Evolutionary conservation across 1,284 basidiomycete species (phyloP), one percentile per base, ranked within the genome.

Genomic region (Calocybe gambosa): DNA sequence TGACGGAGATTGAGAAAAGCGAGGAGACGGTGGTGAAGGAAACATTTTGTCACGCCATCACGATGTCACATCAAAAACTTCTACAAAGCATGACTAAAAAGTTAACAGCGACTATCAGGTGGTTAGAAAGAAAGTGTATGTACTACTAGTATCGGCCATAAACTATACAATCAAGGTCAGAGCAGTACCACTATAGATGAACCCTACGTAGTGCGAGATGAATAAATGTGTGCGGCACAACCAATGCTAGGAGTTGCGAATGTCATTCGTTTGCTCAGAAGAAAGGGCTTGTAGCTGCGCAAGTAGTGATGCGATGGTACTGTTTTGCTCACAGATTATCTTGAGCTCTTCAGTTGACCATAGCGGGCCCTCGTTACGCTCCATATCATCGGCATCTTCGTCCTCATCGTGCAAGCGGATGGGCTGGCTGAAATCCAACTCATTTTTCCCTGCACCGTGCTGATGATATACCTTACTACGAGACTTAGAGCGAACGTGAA

Each of bases 271-370:
- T 47, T 62, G 58, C 41, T 68, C 73, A 35, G 68, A 66, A 34
- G 67, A 56, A 7, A 68, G 65, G 20, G 73, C 67, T 58, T 77
- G 69, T 25, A 82, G 56, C 51, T 75, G 69, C 42, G 78, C 74
- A 26, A 85, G 66, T 42, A 86, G 73, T 34, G 74, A 64, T 10
- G 78, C 67, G 33, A 87, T 80, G 16, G 78, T 73, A 58, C 85
- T 85, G 51, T 86, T 87, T 59, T 87, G 84, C 50, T 74, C 73
- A 58, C 84, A 87, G 39, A 83, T 75, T 57, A 78, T 65, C 64
- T 82, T 76, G 53, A 87, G 61, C 55, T 87, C 85, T 50, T 75
- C 75, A 25, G 75, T 73, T 31, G 78, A 81, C 85, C 83, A 87
- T 48, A 80, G 50, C 36, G 71, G 70, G 21, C 74, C 75, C 48